Evolutionary conservation across 1,284 basidiomycete species (phyloP).

Genomic region (Pseudozyma thailandica): DNA sequence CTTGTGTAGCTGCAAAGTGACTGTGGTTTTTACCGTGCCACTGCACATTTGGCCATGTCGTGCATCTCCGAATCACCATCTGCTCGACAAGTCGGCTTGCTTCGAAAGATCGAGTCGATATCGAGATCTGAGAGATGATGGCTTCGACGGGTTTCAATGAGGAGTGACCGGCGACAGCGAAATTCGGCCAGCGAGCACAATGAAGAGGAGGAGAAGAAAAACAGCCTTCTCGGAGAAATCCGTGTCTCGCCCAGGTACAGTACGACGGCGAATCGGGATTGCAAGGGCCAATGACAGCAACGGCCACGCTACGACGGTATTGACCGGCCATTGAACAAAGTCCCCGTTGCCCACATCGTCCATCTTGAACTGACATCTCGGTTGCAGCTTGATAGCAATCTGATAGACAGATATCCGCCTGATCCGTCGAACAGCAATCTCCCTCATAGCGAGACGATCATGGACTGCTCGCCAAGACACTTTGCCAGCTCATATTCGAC

Average conservation of each 20-base stretch:
- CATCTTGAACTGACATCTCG: background rate
- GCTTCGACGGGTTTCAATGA: background rate
- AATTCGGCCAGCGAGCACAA: background rate
- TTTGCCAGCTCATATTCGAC: too few species aligned
- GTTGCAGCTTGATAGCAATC: background rate
- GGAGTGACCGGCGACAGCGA: background rate
- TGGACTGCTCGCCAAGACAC: too few species aligned
- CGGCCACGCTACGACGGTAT: slow-evolving; percentile 13
- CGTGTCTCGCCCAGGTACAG: too few species aligned
- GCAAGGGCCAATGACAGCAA: slow-evolving; percentile 8
- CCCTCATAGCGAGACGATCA: background rate
- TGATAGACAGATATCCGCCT: slow-evolving; percentile 3
- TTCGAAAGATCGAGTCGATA: too few species aligned
- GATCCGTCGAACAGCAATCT: background rate
- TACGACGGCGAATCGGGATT: slow-evolving; percentile 11
- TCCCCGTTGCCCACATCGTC: background rate
- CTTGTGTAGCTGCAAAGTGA: background rate
- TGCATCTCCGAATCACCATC: background rate
- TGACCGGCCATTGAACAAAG: slow-evolving; percentile 30
- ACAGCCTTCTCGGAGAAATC: slow-evolving; percentile 24
- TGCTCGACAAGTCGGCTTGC: background rate
- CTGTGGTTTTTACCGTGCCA: too few species aligned
- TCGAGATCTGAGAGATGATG: too few species aligned
- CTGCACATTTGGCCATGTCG: background rate
- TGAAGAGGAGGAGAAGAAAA: background rate